A percentile compares a stretch with the other conserved stretches of the same genome.
These are phyloP conservation scores for Heliosperma pusillum DNA, from an alignment of 148 eudicot species.

Conservation along the genomic window DNA sequence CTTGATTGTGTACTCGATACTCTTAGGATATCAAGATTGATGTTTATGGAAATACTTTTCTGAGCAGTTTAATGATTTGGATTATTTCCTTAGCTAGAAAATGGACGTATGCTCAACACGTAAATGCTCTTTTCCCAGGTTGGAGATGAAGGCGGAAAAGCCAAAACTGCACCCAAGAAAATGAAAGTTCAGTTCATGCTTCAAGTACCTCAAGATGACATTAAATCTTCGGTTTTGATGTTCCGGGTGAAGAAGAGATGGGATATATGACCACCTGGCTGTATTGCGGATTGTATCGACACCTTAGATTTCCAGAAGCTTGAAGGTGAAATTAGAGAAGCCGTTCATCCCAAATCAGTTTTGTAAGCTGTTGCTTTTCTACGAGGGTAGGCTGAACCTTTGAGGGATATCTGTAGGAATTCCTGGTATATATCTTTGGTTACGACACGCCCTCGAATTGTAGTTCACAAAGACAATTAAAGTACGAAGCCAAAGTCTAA, in stretches of 20 bases:
- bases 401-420: slow-evolving; percentile 4
- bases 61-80: no score
- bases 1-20: no score
- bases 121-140: slow-evolving; percentile 38
- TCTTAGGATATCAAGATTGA: not conserved
- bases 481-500: not conserved
- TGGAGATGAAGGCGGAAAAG: slow-evolving; percentile 86
- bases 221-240: slow-evolving; percentile 71
- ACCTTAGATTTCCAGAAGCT: not conserved
- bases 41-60: no score
- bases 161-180: slow-evolving; percentile 85
- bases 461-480: not conserved
- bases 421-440: slow-evolving; percentile 3
- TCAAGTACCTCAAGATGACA: slow-evolving; percentile 90
- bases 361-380: slow-evolving; percentile 9
- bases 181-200: slow-evolving; percentile 91
- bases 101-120: not conserved
- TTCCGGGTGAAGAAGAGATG: slow-evolving; percentile 94
- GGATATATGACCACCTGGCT: slow-evolving; percentile 45
- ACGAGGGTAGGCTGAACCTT: not conserved
- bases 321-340: slow-evolving; percentile 4
- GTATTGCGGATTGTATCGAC: not conserved
- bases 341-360: slow-evolving; percentile 10
- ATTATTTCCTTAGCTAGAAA: not conserved
- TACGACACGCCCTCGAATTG: not conserved